These are phyloP conservation scores for Yarrowia deformans DNA, from an alignment of 805 yeast species.

Conservation along the genomic window DNA sequence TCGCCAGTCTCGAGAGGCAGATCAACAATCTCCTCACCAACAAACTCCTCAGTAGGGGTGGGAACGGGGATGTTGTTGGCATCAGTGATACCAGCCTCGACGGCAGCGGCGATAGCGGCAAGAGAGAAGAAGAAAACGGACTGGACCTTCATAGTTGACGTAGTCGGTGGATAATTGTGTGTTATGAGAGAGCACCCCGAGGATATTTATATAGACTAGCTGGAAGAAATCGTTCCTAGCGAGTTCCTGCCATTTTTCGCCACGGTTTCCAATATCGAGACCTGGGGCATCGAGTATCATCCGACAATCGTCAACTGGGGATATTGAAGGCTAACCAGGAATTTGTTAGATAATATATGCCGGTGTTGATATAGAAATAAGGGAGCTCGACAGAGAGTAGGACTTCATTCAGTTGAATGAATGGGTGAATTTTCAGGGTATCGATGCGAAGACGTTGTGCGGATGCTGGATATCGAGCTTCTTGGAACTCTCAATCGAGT, in stretches of 20 bases:
- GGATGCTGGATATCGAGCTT: too few species aligned
- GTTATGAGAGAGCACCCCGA: neutral
- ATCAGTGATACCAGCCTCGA: constrained; percentile 17
- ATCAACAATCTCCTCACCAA: constrained; percentile 3
- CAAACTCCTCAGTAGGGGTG: neutral
- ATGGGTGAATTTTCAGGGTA: too few species aligned
- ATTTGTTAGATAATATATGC: constrained; percentile 5
- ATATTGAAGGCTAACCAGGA: constrained; percentile 8
- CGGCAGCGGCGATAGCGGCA: constrained; percentile 28
- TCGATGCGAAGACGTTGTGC: too few species aligned
- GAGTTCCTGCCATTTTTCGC: neutral
- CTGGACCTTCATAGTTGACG: constrained; percentile 16
- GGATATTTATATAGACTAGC: constrained; percentile 4
- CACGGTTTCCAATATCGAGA: neutral
- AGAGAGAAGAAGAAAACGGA: constrained; percentile 27
- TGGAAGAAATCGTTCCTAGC: neutral
- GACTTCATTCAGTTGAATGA: too few species aligned
- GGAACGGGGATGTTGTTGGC: constrained; percentile 1
- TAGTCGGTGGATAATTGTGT: neutral
- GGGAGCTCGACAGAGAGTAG: too few species aligned
- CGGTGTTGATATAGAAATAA: neutral
- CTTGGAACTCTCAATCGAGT: too few species aligned
- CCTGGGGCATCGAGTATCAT: neutral
- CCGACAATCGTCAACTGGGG: neutral
- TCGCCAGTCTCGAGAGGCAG: constrained; percentile 13